Base-by-base conservation (phyloP, 1,284 basidiomycete species). In the Cronartium ribicola region DNA sequence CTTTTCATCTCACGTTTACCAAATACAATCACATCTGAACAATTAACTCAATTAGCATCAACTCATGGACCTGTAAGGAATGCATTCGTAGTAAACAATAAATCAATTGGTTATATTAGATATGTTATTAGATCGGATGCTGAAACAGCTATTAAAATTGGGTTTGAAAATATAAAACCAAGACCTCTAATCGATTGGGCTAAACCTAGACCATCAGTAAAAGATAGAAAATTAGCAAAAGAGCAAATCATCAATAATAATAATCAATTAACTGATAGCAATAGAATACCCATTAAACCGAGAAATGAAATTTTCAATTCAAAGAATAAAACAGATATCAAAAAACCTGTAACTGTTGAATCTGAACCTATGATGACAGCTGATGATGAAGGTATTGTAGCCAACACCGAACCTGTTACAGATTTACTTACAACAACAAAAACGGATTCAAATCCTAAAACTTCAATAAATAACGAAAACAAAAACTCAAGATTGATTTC, bases 61-160 rank as follows among this genome's bases (percentile, higher is more conserved):
- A 92, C 94, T 81, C 87, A 97, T 76, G 96, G 94, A 1, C 96
- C 95, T 11, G 89, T 98, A 22, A 87, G 93, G 62, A 89, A 91
- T 46, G 95, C 94, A 0, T 98, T 99, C 80, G 88, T 99, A 1
- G 95, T 98, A 11, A 88, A 89, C 0, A 89, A 90, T 48, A 86
- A 88, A 40, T 94, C 92, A 4, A 51, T 51, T 17, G 95, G 95
- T 76, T 98, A 98, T 81, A 92, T 98, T 76, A 90, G 92, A 0
- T 98, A 94, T 82, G 88, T 94, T 1, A 85, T 93, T 76, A 86
- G 86, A 71, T 91, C 96, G 79, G 96, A 98, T 83, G 96, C 94
- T 3, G 86, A 90, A 79, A 82, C 85, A 64, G 89, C 90, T 2
- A 86, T 90, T 5, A 66, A 65, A 14, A 40, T 57, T 36, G 69